phyloP scores from a whole-genome alignment of 2,329 filamentous ascomycete genomes.

The Reticulascus tulasneorum region DNA sequence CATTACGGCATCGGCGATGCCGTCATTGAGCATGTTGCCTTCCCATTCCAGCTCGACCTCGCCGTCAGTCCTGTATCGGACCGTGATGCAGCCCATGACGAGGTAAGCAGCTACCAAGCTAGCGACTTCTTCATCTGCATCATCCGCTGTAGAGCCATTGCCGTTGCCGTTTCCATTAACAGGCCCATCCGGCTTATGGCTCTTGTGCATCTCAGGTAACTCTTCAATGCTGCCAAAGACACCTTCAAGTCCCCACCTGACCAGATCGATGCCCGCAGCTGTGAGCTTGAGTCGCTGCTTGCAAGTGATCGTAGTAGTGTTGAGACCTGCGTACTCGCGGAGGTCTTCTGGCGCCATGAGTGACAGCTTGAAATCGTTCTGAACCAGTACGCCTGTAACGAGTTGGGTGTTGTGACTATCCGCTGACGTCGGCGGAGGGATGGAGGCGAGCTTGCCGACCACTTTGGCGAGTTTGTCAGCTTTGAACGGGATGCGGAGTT shows the following conservation, averaged over 20 bases:
- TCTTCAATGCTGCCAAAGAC: conserved; percentile 86
- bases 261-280: conserved; percentile 84
- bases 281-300: conserved; percentile 85
- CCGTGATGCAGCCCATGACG: conserved; percentile 86
- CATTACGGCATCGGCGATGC: conserved; percentile 95
- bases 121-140: conserved; percentile 62
- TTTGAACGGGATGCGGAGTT: conserved; percentile 90
- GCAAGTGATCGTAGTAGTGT: conserved; percentile 90
- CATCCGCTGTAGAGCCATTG: conserved; percentile 32
- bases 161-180: conserved; percentile 31
- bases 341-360: conserved; percentile 96
- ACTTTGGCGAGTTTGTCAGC: conserved; percentile 95
- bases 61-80: conserved; percentile 73
- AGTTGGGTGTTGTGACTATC: conserved; percentile 42
- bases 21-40: conserved; percentile 95
- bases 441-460: conserved; percentile 84
- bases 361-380: conserved; percentile 96
- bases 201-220: conserved; percentile 50
- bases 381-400: conserved; percentile 86
- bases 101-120: conserved; percentile 54
- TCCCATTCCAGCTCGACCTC: conserved; percentile 95
- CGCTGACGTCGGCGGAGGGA: conserved; percentile 59
- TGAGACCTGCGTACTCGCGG: conserved; percentile 93
- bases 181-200: conserved; percentile 24
- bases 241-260: conserved; percentile 89